These are phyloP conservation scores for Leccinum imitatum DNA, from an alignment of 768 basidiomycete species.

Conservation along the genomic window DNA sequence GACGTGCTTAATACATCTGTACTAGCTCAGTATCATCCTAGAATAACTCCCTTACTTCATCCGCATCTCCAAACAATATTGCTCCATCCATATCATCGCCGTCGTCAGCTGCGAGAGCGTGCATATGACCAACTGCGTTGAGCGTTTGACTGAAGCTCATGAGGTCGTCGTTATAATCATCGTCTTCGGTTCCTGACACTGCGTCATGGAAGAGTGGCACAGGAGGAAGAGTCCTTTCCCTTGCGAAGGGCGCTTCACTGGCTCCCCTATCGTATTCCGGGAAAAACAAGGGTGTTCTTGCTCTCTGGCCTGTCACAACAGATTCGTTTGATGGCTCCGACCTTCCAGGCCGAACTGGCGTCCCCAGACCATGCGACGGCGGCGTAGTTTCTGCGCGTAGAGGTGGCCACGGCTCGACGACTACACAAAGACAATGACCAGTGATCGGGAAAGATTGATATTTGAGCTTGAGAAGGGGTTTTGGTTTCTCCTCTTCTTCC, in stretches of 20 bases:
- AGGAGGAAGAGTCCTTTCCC: constrained; percentile 34
- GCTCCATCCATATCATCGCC: constrained; percentile 76
- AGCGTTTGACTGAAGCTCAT: constrained; percentile 76
- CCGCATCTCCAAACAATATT: constrained; percentile 79
- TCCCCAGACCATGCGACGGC: constrained; percentile 32
- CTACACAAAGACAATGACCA: constrained; percentile 74
- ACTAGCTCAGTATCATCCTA: constrained; percentile 17
- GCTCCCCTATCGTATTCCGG: constrained; percentile 55
- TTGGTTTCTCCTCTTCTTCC: constrained; percentile 73
- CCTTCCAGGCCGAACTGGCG: constrained; percentile 19
- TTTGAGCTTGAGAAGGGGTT: constrained; percentile 60
- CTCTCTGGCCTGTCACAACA: constrained; percentile 34
- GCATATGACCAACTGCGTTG: constrained; percentile 52
- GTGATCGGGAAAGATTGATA: constrained; percentile 73
- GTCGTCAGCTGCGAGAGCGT: constrained; percentile 62
- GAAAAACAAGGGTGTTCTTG: constrained; percentile 69
- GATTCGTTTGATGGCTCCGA: constrained; percentile 31
- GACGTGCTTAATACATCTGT: constrained; percentile 49
- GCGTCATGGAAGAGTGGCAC: constrained; percentile 46
- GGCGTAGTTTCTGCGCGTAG: constrained; percentile 38
- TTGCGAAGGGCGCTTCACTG: constrained; percentile 35
- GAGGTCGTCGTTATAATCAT: constrained; percentile 48
- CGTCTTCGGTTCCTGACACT: constrained; percentile 29
- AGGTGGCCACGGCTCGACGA: constrained; percentile 79
- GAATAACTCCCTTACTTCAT: constrained; percentile 65